phyloP scores from a whole-genome alignment of 768 basidiomycete species.

The Termitomyces sp. region DNA sequence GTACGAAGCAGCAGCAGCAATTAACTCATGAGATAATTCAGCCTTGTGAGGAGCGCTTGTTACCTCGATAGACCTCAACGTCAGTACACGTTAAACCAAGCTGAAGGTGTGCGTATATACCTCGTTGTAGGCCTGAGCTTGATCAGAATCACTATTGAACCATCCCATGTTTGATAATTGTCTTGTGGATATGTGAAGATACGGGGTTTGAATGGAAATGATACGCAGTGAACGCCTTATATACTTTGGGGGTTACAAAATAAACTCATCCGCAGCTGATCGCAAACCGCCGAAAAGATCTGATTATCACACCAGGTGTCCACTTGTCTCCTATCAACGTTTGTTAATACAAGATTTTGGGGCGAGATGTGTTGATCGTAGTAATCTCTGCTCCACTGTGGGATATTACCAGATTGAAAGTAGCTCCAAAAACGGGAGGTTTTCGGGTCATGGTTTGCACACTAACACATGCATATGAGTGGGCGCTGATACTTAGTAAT shows the following conservation, averaged over 20 bases:
- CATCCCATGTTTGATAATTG: conserved; percentile 31
- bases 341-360: not conserved
- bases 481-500: not conserved
- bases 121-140: conserved; percentile 36
- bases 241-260: not conserved
- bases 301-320: not conserved
- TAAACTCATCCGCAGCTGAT: not conserved
- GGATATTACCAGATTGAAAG: not conserved
- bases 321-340: not conserved
- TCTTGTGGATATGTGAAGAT: not conserved
- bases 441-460: not conserved
- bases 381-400: not conserved
- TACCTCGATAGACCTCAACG: conserved; percentile 28
- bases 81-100: not conserved
- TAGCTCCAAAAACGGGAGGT: not conserved
- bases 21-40: conserved; percentile 55
- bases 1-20: conserved; percentile 63
- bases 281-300: not conserved
- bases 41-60: conserved; percentile 50
- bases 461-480: not conserved
- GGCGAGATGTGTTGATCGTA: not conserved
- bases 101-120: conserved; percentile 16
- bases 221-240: not conserved
- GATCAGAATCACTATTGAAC: conserved; percentile 34
- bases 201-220: not conserved